Base-by-base conservation (phyloP, 139 green algal genomes). In the Asterochloris sp. region DNA sequence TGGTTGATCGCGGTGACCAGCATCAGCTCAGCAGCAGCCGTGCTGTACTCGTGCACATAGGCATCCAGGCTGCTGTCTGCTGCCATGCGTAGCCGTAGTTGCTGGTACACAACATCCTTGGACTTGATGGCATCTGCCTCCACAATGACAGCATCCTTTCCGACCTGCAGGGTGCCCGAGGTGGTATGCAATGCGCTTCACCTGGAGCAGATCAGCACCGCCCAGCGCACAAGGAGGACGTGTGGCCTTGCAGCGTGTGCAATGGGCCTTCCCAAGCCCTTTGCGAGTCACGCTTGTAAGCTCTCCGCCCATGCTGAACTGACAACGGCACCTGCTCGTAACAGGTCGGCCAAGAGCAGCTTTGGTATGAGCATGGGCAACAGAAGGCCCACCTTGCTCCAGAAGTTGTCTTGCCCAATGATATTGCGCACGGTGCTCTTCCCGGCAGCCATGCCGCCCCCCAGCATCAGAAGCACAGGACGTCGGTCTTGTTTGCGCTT, bases 61-160 rank as follows among this genome's bases (percentile, higher is more conserved):
- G 24, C 28, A 11, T 71, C 38, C 24, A 73, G 47, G 23, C 26
- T 63, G 62, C 29, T 80, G 13, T 80, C 78, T 62, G 54, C 64
- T 15, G 61, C 60, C 82, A 80, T 73, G 17, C 27, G 78, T 13
- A 61, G 64, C 26, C 73, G 74, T 47, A 88, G 85, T 60, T 83
- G 73, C 74, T 83, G 68, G 74, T 82, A 88, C 60, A 91, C 74
- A 14, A 85, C 54, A 64, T 91, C 86, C 23, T 80, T 73, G 78
- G 88, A 87, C 83, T 92, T 92, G 76, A 92, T 92, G 47, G 88
- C 88, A 78, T 92, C 88, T 38, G 88, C 88, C 74, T 92, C 88
- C 16, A 92, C 79, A 24, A 92, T 81, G 23, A 92, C 88, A 26
- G 88, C 88, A 68, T 87, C 81, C 60, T 86, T 83, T 17, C 83